Evolutionary conservation across 2,329 filamentous ascomycete genomes (phyloP).

Genomic region (Nemania sp.): DNA sequence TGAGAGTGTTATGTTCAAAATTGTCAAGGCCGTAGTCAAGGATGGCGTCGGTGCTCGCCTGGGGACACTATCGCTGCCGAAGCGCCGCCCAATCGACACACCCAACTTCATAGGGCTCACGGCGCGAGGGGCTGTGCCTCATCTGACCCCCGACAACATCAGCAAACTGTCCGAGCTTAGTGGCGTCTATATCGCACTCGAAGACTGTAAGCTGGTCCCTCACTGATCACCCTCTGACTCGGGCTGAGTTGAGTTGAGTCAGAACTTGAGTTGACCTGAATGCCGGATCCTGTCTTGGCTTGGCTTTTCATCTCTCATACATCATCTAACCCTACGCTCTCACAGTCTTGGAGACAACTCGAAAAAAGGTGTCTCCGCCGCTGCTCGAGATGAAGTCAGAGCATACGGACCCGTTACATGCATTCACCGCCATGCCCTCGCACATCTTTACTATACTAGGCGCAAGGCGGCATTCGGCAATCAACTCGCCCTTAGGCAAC

Average conservation of each 20-base stretch:
- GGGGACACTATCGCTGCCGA: constrained; percentile 66
- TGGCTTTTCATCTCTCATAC: neutral
- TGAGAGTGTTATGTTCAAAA: constrained; percentile 49
- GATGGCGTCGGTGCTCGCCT: constrained; percentile 62
- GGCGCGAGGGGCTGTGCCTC: constrained; percentile 83
- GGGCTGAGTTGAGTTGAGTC: neutral
- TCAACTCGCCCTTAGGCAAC: constrained; percentile 72
- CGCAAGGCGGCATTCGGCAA: constrained; percentile 76
- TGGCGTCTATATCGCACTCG: constrained; percentile 79
- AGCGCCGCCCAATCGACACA: constrained; percentile 71
- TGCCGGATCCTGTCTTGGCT: neutral
- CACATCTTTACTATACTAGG: constrained; percentile 72
- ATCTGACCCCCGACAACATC: constrained; percentile 86
- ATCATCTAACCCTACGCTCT: neutral
- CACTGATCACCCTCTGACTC: neutral
- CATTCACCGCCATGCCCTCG: constrained; percentile 74
- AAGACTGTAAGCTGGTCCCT: constrained; percentile 75
- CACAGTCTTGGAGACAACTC: constrained; percentile 58
- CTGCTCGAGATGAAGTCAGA: constrained; percentile 49
- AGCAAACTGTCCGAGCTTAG: constrained; percentile 65
- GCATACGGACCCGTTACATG: constrained; percentile 64
- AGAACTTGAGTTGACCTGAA: too few relatives aligned
- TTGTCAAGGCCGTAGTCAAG: constrained; percentile 48
- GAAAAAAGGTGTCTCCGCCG: constrained; percentile 50
- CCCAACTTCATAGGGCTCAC: constrained; percentile 81